Conservation (phyloP, 2,329 filamentous ascomycete genomes). For the Mariannaea elegans region DNA sequence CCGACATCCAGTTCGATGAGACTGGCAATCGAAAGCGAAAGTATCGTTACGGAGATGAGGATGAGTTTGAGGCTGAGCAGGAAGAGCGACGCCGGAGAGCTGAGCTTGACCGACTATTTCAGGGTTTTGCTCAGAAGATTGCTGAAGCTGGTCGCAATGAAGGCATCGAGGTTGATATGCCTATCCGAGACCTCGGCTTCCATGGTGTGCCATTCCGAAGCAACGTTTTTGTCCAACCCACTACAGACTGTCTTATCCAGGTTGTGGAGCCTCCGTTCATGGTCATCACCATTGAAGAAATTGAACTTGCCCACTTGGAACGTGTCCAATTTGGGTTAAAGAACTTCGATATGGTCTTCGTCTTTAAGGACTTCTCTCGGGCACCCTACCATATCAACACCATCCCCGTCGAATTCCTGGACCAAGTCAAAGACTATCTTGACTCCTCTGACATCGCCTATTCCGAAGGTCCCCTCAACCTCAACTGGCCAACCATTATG, state of each 20-base stretch:
- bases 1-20: slow-evolving; percentile 98
- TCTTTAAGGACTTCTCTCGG: slow-evolving; percentile 97
- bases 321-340: slow-evolving; percentile 96
- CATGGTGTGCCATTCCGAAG: slow-evolving; percentile 95
- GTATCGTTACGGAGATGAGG: slow-evolving; percentile 96
- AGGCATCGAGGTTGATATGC: slow-evolving; percentile 92
- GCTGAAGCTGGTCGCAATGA: slow-evolving; percentile 93
- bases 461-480: slow-evolving; percentile 92
- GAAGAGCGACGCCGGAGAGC: slow-evolving; percentile 91
- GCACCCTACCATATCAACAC: slow-evolving; percentile 95
- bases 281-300: slow-evolving; percentile 93
- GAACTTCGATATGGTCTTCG: slow-evolving; percentile 98
- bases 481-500: slow-evolving; percentile 99
- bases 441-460: slow-evolving; percentile 95
- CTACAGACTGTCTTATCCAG: slow-evolving; percentile 96
- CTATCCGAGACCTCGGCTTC: slow-evolving; percentile 95
- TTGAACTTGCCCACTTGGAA: slow-evolving; percentile 95
- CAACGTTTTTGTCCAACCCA: slow-evolving; percentile 94
- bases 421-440: slow-evolving; percentile 97
- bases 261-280: slow-evolving; percentile 97
- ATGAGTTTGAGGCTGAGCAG: slow-evolving; percentile 98
- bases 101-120: slow-evolving; percentile 95
- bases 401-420: slow-evolving; percentile 93
- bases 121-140: slow-evolving; percentile 96
- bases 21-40: slow-evolving; percentile 98